A percentile compares a stretch with the other conserved stretches of the same genome.
Conservation (phyloP, 1,284 basidiomycete species). For the Puccinia horiana region DNA sequence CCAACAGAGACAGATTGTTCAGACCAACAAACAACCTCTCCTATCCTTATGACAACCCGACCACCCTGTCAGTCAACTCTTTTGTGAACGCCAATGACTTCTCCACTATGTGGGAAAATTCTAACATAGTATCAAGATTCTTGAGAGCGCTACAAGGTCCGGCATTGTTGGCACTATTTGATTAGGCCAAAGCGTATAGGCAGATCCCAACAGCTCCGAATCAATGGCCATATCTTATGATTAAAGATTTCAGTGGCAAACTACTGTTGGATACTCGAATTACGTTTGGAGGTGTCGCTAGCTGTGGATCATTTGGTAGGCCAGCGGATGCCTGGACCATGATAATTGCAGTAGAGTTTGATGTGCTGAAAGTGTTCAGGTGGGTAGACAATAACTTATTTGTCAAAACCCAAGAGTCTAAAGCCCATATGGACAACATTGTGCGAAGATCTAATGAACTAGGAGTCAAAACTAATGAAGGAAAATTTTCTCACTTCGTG, state of each 20-base stretch:
- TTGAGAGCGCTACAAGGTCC: no score
- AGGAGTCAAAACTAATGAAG: background rate
- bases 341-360: background rate
- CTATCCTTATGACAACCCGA: background rate
- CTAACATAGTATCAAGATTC: no score
- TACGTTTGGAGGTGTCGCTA: no score
- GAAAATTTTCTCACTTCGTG: background rate
- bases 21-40: constrained; percentile 14
- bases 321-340: constrained; percentile 1
- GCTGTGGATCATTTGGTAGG: background rate
- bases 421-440: background rate
- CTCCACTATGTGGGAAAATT: background rate
- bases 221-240: background rate
- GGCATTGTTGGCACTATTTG: background rate
- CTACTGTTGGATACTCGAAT: no score
- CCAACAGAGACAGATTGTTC: no score
- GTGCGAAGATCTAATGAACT: background rate
- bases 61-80: background rate
- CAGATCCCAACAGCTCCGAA: background rate
- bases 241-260: background rate
- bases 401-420: background rate
- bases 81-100: background rate
- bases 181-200: no score
- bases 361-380: background rate
- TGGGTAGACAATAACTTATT: constrained; percentile 25